A percentile compares a stretch with the other conserved stretches of the same genome.
Evolutionary conservation across 2,329 filamentous ascomycete species (phyloP).

Genomic region (Alternaria gaisen): DNA sequence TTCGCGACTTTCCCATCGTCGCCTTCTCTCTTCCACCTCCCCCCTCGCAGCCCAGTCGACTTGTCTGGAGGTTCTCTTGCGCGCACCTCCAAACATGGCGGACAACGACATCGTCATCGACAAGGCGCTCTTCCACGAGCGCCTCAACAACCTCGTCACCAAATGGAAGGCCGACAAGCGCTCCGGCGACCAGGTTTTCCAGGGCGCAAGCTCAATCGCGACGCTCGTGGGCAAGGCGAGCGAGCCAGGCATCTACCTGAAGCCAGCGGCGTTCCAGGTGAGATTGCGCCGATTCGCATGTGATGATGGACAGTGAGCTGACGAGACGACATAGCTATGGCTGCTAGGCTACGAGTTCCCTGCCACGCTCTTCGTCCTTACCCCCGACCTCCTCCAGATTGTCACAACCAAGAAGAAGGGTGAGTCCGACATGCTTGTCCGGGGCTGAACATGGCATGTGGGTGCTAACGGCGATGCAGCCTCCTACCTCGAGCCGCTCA

Average conservation of each 20-base stretch:
- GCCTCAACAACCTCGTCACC: constrained; percentile 83
- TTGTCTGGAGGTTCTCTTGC: constrained; percentile 22
- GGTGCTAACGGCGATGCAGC: constrained; percentile 64
- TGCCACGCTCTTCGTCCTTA: constrained; percentile 92
- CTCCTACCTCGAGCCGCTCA: constrained; percentile 90
- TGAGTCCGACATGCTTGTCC: constrained; percentile 50
- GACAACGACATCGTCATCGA: constrained; percentile 85
- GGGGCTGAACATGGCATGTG: neutral
- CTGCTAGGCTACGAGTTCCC: constrained; percentile 98
- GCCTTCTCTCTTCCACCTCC: constrained; percentile 21
- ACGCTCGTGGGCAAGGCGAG: constrained; percentile 91
- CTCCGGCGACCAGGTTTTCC: constrained; percentile 83
- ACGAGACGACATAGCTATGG: constrained; percentile 77
- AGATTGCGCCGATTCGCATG: constrained; percentile 41
- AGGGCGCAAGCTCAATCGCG: constrained; percentile 84
- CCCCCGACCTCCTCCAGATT: constrained; percentile 85
- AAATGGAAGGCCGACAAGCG: constrained; percentile 98
- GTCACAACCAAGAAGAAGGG: constrained; percentile 98
- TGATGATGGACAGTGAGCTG: constrained; percentile 25
- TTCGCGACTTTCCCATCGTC: constrained; percentile 37
- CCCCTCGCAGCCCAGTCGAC: constrained; percentile 25
- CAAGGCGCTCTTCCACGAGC: constrained; percentile 91
- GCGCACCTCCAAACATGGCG: constrained; percentile 61
- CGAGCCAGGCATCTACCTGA: constrained; percentile 85
- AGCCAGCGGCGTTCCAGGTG: constrained; percentile 97